phyloP scores from a whole-genome alignment of 305 asterid species.

The Plantago coronopus region DNA sequence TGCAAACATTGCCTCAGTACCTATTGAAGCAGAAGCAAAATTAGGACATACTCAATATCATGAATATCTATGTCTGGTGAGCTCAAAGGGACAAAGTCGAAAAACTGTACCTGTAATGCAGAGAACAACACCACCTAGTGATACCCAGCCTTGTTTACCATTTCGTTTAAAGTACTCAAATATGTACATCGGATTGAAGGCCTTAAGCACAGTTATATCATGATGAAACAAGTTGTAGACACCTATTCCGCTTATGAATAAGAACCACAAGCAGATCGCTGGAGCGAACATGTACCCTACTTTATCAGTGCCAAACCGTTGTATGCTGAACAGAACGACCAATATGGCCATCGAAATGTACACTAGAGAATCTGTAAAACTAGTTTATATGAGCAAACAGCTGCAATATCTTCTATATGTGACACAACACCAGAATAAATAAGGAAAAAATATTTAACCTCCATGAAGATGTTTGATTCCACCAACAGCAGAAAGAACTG shows the following conservation, averaged over 20 bases:
- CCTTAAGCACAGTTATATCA: slow-evolving; percentile 44
- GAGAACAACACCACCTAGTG: slow-evolving; percentile 74
- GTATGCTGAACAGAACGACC: slow-evolving; percentile 45
- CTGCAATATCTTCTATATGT: background rate
- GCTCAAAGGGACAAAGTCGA: background rate
- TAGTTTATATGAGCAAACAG: background rate
- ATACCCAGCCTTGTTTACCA: slow-evolving; percentile 63
- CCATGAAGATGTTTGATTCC: slow-evolving; percentile 48
- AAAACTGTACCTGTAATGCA: slow-evolving; percentile 57
- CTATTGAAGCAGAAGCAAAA: slow-evolving; percentile 19
- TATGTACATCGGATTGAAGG: slow-evolving; percentile 61
- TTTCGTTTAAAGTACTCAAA: slow-evolving; percentile 57
- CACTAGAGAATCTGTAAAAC: slow-evolving; percentile 43
- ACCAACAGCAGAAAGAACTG: slow-evolving; percentile 83
- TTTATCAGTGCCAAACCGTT: slow-evolving; percentile 72
- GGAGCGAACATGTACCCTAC: slow-evolving; percentile 77
- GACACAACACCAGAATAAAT: no score
- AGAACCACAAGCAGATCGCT: slow-evolving; percentile 51
- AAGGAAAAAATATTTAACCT: slow-evolving; percentile 41
- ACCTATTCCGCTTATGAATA: slow-evolving; percentile 46
- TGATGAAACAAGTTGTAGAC: slow-evolving; percentile 52
- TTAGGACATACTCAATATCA: background rate
- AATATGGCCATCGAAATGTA: slow-evolving; percentile 50
- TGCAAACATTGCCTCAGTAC: slow-evolving; percentile 86
- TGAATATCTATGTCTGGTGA: background rate